Evolutionary conservation across 257 asterid species (phyloP), one percentile per base, ranked within the genome.

Genomic region (Coffea canephora): DNA sequence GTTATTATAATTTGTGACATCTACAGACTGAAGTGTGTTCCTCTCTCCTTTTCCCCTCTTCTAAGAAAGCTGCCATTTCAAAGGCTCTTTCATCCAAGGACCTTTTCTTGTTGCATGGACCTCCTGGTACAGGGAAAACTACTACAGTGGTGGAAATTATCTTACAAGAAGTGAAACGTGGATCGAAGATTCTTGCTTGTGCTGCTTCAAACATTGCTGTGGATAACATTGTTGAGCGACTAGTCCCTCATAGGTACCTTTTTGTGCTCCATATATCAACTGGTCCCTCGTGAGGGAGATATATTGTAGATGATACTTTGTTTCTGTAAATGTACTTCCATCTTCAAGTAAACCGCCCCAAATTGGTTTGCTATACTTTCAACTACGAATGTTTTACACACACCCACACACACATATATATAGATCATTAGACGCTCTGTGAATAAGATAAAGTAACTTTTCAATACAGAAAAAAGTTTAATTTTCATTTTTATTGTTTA

Each of bases 71-170:
- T 78, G 98, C 99, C 87, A 87, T 93, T 75, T 80, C 92, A 76
- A 95, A 88, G 92, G 98, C 97, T 71, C 89, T 95, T 77, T 90
- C 97, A 64, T 94, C 99, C 87, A 95, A 91, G 89, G 97, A 92
- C 84, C 83, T 95, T 84, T 91, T 95, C 89, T 90, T 95, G 92
- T 89, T 95, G 87, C 98, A 95, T 77, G 99, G 98, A 55, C 99
- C 98, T 81, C 99, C 99, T 77, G 98, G 98, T 85, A 95, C 99
- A 69, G 98, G 99, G 87, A 95, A 95, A 87, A 95, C 99, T n/a
- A 95, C 99, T 15, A 93, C 99, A 39, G 95, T 95, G 84, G 93
- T 95, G 69, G 99, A 95, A 83, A 92, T 92, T 81, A 93, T 95
- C 83, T 87, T 95, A 79, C 99, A 95, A 88, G 99, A 95, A 90